Evolutionary conservation across 345 rosid species (phyloP), one percentile per base, ranked within the genome.

Genomic region (Eucalyptus sideroxylon): DNA sequence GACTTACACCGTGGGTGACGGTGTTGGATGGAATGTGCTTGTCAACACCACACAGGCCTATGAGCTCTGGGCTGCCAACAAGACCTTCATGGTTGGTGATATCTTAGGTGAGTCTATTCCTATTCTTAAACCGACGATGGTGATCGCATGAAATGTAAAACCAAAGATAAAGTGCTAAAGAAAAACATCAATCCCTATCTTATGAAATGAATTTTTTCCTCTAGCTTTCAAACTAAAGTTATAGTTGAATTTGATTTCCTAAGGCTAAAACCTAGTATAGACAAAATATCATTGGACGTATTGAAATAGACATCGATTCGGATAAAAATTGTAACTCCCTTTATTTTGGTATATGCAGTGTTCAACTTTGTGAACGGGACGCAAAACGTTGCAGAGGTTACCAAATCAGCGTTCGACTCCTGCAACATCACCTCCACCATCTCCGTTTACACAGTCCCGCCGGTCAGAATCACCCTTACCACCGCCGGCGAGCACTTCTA

Each of bases 341-440:
- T 72, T 40, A 37, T 72, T 72, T 27, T 82, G 7, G 42, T 37
- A 19, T 86, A 30, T 37, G 89, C 91, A 95, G 96, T 93, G 72
- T 95, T 95, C 88, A 94, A 94, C 49, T 95, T 94, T 88, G 50
- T 55, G 9, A 86, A 85, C 24, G 93, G 93, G 34, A 86, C 91
- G 19, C 97, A 95, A 88, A 91, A 94, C 44, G 95, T 95, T 86
- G 95, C 95, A 11, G 87, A 89, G 72, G 95, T 95, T 82, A 91
- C 92, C 23, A 42, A 92, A 91, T 92, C 53, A 50, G 93, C 91
- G n/a, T 94, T 81, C 62, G 93, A 92, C 26, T 86, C 86, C 72
- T 94, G 97, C 90, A 88, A 86, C 85, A 89, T 89, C 47, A 88
- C 86, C 23, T 92, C 88, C 59, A 92, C 96, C 17, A 67, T 89